Evolutionary conservation across 257 asterid genomes (phyloP), one percentile per base, ranked within the genome.

Genomic region (Nicotiana tomentosiformis): DNA sequence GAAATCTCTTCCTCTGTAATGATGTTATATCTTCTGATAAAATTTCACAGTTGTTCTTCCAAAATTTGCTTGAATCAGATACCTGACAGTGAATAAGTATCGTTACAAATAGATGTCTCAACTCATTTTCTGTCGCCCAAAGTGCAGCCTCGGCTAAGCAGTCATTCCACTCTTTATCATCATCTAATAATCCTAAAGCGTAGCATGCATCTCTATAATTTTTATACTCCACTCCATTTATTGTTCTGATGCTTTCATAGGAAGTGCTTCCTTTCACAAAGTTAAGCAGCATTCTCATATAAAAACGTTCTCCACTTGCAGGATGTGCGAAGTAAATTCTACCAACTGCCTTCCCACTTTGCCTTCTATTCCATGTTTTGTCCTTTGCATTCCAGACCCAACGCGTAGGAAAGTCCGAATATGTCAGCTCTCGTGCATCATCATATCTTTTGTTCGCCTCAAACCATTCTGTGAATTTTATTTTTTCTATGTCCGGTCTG

Each of bases 401-500:
- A 65, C 2, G 7, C 0, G 7, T 66, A 7, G 23, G 39, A 33
- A 15, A 43, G 2, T 66, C 7, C 0, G 46, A 66, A 33, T 7
- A 33, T 17, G 26, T 66, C 20, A 15, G 76, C 1, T 16, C 26
- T 30, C 12, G 0, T 5, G 10, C n/a, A 65, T 29, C 39, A 6
- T 10, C 15, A 10, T 20, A 4, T 64, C 29, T 30, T 64, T 26
- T 64, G 98, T 77, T 51, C 53, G 12, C 5, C 26, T 32, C 4
- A 15, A 55, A 30, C 29, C 10, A 60, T 78, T 18, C n/a, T 1
- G 14, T 80, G 18, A 58, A 43, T 0, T 16, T 60, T 39, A 17
- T 56, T 6, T 62, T 26, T 9, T 20, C 26, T 9, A 30, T 14
- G 32, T 9, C 4, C 0, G 4, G 9, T 10, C 0, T 55, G 1